Conservation (phyloP, 192 early-diverging fungal species). For the Podila epigama region DNA sequence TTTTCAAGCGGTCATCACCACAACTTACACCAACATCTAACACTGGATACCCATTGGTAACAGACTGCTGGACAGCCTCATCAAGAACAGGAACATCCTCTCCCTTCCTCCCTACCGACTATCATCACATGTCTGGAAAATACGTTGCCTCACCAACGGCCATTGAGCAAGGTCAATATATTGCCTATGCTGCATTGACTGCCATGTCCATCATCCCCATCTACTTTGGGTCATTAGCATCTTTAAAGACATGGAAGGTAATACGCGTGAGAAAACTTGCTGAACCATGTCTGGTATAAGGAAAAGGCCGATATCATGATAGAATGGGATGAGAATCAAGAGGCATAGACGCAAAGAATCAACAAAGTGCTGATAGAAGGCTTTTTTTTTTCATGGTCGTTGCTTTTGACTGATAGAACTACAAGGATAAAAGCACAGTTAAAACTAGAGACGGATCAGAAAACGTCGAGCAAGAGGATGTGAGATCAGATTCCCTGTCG, state of each 20-base stretch:
- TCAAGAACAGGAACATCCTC: too few relatives aligned
- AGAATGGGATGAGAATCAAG: slow-evolving; percentile 20
- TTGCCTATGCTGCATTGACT: slow-evolving; percentile 83
- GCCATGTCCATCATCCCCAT: slow-evolving; percentile 88
- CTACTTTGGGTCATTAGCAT: slow-evolving; percentile 79
- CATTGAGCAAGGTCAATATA: slow-evolving; percentile 57
- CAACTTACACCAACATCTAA: too few relatives aligned
- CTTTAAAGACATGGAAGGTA: slow-evolving; percentile 67
- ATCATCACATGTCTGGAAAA: neutral
- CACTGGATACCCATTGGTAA: too few relatives aligned
- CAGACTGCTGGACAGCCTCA: too few relatives aligned
- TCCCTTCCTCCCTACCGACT: too few relatives aligned
- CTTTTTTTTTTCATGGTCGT: neutral
- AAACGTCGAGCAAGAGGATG: slow-evolving; percentile 69
- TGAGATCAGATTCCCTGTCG: slow-evolving; percentile 72
- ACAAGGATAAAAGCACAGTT: slow-evolving; percentile 46
- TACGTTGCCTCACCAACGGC: slow-evolving; percentile 9
- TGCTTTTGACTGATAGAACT: slow-evolving; percentile 5
- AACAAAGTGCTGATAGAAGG: neutral
- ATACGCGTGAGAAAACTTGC: neutral
- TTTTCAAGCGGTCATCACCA: too few relatives aligned
- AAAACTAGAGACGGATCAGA: slow-evolving; percentile 55
- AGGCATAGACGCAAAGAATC: neutral
- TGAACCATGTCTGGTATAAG: neutral
- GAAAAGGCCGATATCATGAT: neutral